Evolutionary conservation across 1,139 yeast species (phyloP).

Genomic region (Magnusiomyces paraingens): DNA sequence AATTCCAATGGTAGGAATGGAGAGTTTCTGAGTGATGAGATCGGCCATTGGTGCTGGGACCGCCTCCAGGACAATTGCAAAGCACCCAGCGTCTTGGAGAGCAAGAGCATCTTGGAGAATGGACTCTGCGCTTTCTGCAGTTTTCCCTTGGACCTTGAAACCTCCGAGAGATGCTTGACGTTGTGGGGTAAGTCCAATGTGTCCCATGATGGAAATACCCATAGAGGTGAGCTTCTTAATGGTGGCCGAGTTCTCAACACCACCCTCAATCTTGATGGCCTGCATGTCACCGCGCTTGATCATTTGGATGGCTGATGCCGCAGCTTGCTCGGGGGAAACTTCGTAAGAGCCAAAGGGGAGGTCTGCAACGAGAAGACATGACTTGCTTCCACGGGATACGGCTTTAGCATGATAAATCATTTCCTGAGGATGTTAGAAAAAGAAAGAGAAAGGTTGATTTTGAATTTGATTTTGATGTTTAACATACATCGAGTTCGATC

Average conservation of each 20-base stretch:
- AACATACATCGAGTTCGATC: conserved; percentile 48
- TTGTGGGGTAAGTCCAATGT: conserved; percentile 90
- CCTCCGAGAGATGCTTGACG: conserved; percentile 76
- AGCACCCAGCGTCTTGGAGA: conserved; percentile 72
- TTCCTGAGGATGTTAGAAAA: conserved; percentile 33
- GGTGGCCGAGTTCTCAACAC: conserved; percentile 46
- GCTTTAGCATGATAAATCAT: conserved; percentile 71
- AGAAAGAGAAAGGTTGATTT: conserved; percentile 15
- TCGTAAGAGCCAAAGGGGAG: conserved; percentile 88
- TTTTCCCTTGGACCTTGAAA: conserved; percentile 75
- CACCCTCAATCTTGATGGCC: conserved; percentile 87
- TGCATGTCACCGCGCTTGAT: conserved; percentile 62
- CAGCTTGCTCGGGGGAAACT: conserved; percentile 54
- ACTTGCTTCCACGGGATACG: conserved; percentile 61
- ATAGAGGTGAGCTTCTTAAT: conserved; percentile 48
- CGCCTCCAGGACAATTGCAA: conserved; percentile 73
- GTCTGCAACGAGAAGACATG: conserved; percentile 74
- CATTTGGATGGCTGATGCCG: conserved; percentile 54
- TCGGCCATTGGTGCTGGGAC: conserved; percentile 72
- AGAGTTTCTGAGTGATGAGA: conserved; percentile 51
- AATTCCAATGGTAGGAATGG: conserved; percentile 85
- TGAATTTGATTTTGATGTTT: conserved; percentile 20
- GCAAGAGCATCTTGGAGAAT: conserved; percentile 62
- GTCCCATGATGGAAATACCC: conserved; percentile 91
- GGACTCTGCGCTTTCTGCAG: conserved; percentile 48